Base-by-base conservation (phyloP, 345 rosid genomes). In the Eucalyptus tenuipes region DNA sequence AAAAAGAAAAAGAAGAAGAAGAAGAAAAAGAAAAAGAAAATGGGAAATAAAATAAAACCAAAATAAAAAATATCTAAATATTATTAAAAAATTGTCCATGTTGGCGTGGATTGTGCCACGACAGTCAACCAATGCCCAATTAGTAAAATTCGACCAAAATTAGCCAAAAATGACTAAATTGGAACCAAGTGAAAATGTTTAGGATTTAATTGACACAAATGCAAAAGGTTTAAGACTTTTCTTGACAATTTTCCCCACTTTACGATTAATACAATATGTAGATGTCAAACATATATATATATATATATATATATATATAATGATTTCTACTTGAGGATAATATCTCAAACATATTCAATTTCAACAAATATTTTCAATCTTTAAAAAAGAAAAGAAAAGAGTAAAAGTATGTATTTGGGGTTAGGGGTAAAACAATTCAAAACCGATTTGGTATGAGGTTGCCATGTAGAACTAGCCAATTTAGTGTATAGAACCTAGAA, bases 121-220 rank as follows among this genome's bases (percentile, higher is more conserved):
- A 52, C 0, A 18, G 0, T 52, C 1, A 0, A 18, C 4, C 2
- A 1, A 0, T 52, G 10, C 1, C 2, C 0, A 1, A 0, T 52
- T 18, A 52, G 57, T 2, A 52, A 52, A 52, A 52, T 52, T 1
- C 4, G 2, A 4, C 24, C 4, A 52, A 52, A 52, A 18, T 52
- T 52, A 52, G 10, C 0, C 0, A 0, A 52, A 52, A 52, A 52
- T 1, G 10, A 52, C 0, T 8, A 2, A 52, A 20, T 52, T 52
- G 5, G 5, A 52, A 52, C 10, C 25, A 8, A 18, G 25, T 8
- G 24, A 52, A 52, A 52, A 52, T 0, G 1, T 52, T 52, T 52
- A 8, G 0, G 10, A 52, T 1, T 18, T 18, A 52, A 52, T 52
- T 4, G 10, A 20, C 10, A 52, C 2, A 52, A 52, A 18, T 52